These are phyloP conservation scores for Mentha longifolia DNA, from an alignment of 257 asterid species.

Conservation along the genomic window DNA sequence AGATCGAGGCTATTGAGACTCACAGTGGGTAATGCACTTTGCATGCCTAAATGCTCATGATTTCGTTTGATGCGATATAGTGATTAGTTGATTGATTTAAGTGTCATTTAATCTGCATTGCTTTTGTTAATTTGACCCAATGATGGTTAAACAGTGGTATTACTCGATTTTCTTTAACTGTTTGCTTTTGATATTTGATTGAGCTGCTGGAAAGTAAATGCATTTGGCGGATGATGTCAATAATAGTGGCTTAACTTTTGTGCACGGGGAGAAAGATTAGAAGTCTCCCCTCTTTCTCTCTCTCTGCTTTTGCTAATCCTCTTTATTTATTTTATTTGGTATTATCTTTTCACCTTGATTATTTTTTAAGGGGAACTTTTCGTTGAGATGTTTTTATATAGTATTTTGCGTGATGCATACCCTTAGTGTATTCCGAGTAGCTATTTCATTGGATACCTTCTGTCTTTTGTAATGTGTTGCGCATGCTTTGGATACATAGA, in stretches of 20 bases:
- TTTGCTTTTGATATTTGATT: slow-evolving; percentile 55
- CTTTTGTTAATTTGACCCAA: slow-evolving; percentile 67
- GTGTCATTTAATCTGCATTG: slow-evolving; percentile 40
- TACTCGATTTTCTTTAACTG: slow-evolving; percentile 43
- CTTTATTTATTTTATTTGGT: slow-evolving; percentile 16
- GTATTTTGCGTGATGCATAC: slow-evolving; percentile 6
- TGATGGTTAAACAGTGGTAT: slow-evolving; percentile 54
- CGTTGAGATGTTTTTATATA: background rate
- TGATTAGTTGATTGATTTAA: slow-evolving; percentile 44
- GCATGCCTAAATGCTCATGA: slow-evolving; percentile 60
- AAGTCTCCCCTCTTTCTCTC: slow-evolving; percentile 10
- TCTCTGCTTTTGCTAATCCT: background rate
- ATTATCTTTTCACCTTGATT: background rate
- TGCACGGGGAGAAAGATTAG: slow-evolving; percentile 43
- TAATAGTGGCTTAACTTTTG: slow-evolving; percentile 52
- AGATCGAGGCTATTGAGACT: slow-evolving; percentile 97
- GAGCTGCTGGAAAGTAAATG: slow-evolving; percentile 52
- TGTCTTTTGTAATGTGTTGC: slow-evolving; percentile 7
- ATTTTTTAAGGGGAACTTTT: background rate
- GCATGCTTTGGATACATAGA: slow-evolving; percentile 16
- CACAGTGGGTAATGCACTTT: slow-evolving; percentile 95
- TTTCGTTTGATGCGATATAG: slow-evolving; percentile 44
- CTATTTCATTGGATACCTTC: background rate
- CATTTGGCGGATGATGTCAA: slow-evolving; percentile 54
- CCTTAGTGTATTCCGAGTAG: background rate